These are phyloP conservation scores for Agaricus subrufescens DNA, from an alignment of 768 basidiomycete genomes.

Conservation along the genomic window DNA sequence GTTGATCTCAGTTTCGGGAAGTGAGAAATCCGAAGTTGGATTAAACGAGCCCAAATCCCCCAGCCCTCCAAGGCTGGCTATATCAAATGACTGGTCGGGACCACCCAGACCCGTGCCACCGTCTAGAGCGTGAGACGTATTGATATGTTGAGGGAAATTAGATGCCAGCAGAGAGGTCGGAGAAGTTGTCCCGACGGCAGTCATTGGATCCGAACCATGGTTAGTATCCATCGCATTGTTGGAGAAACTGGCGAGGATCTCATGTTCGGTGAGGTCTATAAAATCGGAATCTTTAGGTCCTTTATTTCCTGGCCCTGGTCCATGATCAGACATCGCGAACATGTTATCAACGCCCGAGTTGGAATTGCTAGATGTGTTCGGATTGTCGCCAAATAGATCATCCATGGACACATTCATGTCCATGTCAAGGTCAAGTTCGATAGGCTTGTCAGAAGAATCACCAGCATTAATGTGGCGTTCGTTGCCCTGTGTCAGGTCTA, in stretches of 20 bases:
- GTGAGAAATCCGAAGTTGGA: conserved; percentile 1
- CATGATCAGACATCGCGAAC: conserved; percentile 19
- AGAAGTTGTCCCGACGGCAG: not conserved
- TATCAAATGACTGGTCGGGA: conserved; percentile 6
- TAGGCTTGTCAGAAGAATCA: conserved; percentile 74
- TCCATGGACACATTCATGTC: conserved; percentile 54
- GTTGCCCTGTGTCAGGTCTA: conserved; percentile 49
- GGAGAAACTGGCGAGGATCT: conserved; percentile 5
- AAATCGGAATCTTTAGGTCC: conserved; percentile 8
- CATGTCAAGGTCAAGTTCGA: conserved; percentile 75
- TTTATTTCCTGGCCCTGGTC: not conserved
- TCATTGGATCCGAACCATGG: not conserved
- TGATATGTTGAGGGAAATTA: conserved; percentile 4
- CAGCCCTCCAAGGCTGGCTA: conserved; percentile 1
- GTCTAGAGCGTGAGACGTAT: not conserved
- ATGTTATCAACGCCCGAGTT: conserved; percentile 10
- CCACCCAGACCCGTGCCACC: not conserved
- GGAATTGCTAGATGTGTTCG: conserved; percentile 24
- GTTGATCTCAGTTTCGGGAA: conserved; percentile 36
- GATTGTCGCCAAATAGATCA: conserved; percentile 51
- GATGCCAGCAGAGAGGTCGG: conserved; percentile 4
- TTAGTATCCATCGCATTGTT: not conserved
- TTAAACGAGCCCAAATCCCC: conserved; percentile 6
- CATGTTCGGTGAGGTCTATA: conserved; percentile 15
- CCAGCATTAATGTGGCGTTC: conserved; percentile 30